Conservation (phyloP, 148 eudicot genomes). For the Nepenthes mirabilis region DNA sequence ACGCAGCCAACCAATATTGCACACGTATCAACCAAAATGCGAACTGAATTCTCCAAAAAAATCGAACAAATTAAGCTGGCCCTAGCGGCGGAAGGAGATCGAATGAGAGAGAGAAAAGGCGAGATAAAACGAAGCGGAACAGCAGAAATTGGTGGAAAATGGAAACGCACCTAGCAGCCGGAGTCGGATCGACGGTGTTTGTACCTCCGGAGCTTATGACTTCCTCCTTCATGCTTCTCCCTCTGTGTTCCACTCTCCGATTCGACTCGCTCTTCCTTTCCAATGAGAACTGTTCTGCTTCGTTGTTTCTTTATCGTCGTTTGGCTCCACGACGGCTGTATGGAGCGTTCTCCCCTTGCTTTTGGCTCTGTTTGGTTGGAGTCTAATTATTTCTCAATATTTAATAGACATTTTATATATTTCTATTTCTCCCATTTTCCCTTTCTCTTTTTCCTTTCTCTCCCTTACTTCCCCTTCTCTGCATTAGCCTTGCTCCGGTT, state of each 20-base stretch:
- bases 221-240: conserved; percentile 45
- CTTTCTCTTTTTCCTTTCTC: too few relatives aligned
- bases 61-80: background rate
- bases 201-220: conserved; percentile 53
- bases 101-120: background rate
- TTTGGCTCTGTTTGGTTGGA: too few relatives aligned
- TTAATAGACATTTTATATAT: too few relatives aligned
- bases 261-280: too few relatives aligned
- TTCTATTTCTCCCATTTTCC: too few relatives aligned
- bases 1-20: background rate
- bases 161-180: conserved; percentile 47
- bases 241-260: conserved; percentile 8
- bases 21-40: background rate
- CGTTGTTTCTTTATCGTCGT: too few relatives aligned
- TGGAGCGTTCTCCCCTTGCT: too few relatives aligned
- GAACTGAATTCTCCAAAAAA: background rate
- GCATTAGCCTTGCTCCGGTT: too few relatives aligned
- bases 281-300: background rate
- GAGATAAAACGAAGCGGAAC: background rate
- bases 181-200: conserved; percentile 44
- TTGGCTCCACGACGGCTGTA: too few relatives aligned
- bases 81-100: conserved; percentile 21
- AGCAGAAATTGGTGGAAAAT: too few relatives aligned
- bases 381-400: too few relatives aligned
- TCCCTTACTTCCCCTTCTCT: too few relatives aligned